Conservation (phyloP, 2,329 filamentous ascomycete species). For the Leptoxyphium fumago region DNA sequence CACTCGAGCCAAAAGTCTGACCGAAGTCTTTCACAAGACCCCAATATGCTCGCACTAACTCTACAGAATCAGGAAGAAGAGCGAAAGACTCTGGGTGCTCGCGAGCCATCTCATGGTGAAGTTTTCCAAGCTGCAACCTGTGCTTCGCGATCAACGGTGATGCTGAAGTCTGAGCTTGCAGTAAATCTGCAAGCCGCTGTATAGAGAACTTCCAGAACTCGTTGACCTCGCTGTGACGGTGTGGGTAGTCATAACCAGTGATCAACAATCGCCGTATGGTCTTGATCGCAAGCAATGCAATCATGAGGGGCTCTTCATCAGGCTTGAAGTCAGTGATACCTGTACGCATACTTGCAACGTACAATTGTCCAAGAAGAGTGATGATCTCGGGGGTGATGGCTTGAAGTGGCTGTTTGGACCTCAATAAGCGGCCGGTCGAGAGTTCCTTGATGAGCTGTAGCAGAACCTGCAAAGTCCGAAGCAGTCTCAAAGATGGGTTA, state of each 20-base stretch:
- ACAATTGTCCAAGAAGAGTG: conserved; percentile 64
- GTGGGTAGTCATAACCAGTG: conserved; percentile 70
- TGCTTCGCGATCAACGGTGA: conserved; percentile 57
- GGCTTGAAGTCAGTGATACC: not conserved
- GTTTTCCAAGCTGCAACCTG: conserved; percentile 75
- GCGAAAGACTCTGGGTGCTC: conserved; percentile 71
- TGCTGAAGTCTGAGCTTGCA: not conserved
- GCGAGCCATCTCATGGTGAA: conserved; percentile 76
- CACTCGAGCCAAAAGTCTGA: conserved; percentile 49
- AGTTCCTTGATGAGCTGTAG: conserved; percentile 85
- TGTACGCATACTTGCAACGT: conserved; percentile 35
- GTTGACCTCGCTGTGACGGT: conserved; percentile 59
- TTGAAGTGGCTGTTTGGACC: conserved; percentile 62
- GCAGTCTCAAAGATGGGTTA: conserved; percentile 39
- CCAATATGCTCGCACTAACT: conserved; percentile 76
- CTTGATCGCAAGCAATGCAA: conserved; percentile 62
- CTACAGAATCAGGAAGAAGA: conserved; percentile 62
- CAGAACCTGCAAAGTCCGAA: conserved; percentile 59
- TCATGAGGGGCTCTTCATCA: not conserved
- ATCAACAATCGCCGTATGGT: conserved; percentile 65
- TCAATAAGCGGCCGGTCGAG: conserved; percentile 60
- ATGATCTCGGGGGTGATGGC: conserved; percentile 69
- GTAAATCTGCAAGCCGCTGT: conserved; percentile 42
- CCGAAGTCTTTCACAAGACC: conserved; percentile 62
- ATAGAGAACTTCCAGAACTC: conserved; percentile 71